phyloP scores from a whole-genome alignment of 1,139 yeast genomes.

The Zygoascus hellenicus region DNA sequence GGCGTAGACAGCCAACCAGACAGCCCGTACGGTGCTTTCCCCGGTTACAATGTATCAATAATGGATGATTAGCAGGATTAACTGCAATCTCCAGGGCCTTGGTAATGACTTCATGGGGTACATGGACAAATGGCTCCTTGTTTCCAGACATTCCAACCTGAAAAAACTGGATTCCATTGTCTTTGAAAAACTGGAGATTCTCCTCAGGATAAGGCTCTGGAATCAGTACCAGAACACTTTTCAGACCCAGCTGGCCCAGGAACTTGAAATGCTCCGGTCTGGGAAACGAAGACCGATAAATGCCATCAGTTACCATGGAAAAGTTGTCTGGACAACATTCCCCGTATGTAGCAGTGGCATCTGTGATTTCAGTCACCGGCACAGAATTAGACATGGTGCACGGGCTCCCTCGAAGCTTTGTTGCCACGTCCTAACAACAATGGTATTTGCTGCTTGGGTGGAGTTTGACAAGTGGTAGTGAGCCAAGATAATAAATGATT shows the following conservation, averaged over 20 bases:
- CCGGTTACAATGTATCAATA: slow-evolving; percentile 87
- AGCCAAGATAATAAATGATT: no score
- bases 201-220: slow-evolving; percentile 89
- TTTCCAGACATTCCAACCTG: slow-evolving; percentile 95
- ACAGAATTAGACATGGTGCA: no score
- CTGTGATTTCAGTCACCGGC: no score
- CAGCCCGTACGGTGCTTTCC: slow-evolving; percentile 98
- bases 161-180: slow-evolving; percentile 59
- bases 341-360: not conserved
- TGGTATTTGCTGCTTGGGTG: no score
- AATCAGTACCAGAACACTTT: slow-evolving; percentile 73
- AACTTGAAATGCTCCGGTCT: slow-evolving; percentile 74
- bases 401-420: no score
- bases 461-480: no score
- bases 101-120: slow-evolving; percentile 70
- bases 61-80: slow-evolving; percentile 82
- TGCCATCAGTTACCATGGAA: slow-evolving; percentile 70
- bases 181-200: slow-evolving; percentile 56
- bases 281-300: slow-evolving; percentile 88
- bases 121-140: slow-evolving; percentile 40
- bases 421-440: no score
- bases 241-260: slow-evolving; percentile 54
- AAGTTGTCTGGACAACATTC: slow-evolving; percentile 71
- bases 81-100: slow-evolving; percentile 76
- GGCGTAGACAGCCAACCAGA: slow-evolving; percentile 82